Percentiles rank a stretch among this genome's conserved stretches.
Conservation (phyloP, 805 yeast genomes). For the Saccharomycopsis amapae region DNA sequence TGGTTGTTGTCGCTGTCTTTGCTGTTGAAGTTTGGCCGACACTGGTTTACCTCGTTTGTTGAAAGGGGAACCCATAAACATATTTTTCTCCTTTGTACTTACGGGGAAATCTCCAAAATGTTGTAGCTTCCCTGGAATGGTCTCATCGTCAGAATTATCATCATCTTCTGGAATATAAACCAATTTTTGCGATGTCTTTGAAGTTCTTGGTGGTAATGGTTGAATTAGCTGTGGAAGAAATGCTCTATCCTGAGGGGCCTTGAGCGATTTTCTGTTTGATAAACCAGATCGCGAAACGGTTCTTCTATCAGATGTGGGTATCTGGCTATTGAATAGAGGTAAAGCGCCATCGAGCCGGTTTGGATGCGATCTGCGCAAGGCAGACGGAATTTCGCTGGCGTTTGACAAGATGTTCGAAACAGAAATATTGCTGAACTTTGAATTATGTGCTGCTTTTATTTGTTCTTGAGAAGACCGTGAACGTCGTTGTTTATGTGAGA, state of each 20-base stretch:
- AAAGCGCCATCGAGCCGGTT: neutral
- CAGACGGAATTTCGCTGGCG: slow-evolving; percentile 84
- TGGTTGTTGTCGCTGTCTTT: neutral
- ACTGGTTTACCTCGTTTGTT: neutral
- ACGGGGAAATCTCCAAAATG: too few relatives aligned
- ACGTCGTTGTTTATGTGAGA: slow-evolving; percentile 10
- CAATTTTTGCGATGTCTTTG: slow-evolving; percentile 78
- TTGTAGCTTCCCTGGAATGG: neutral
- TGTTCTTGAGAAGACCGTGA: slow-evolving; percentile 21
- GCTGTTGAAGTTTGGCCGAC: neutral
- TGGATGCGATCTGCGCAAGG: slow-evolving; percentile 38
- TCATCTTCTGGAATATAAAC: slow-evolving; percentile 71
- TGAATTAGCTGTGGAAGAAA: slow-evolving; percentile 42
- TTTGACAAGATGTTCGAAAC: slow-evolving; percentile 73
- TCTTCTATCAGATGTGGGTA: too few relatives aligned
- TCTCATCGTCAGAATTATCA: slow-evolving; percentile 27
- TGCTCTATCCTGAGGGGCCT: neutral
- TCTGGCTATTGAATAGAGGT: slow-evolving; percentile 30
- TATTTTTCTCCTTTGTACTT: too few relatives aligned
- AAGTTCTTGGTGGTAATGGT: slow-evolving; percentile 63
- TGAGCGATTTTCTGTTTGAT: neutral
- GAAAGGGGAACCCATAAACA: too few relatives aligned
- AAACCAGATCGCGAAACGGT: too few relatives aligned
- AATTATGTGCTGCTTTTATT: slow-evolving; percentile 22
- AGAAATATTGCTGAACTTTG: slow-evolving; percentile 66